These are phyloP conservation scores for Lolium multiflorum DNA, from an alignment of 176 grass and related monocot genomes.

Conservation along the genomic window DNA sequence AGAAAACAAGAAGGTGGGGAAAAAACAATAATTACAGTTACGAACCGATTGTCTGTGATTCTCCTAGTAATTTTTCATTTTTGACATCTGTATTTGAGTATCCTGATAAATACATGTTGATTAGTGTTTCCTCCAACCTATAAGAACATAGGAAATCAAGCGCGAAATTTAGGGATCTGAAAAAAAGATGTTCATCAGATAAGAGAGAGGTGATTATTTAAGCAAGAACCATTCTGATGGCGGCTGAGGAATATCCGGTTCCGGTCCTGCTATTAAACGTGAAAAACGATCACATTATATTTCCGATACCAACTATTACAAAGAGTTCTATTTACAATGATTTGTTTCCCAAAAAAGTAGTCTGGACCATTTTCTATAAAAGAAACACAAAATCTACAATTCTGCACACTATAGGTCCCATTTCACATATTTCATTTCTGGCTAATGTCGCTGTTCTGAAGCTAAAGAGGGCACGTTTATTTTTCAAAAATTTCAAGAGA, in stretches of 20 bases:
- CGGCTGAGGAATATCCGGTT: slow-evolving; percentile 35
- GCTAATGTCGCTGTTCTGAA: not conserved
- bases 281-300: slow-evolving; percentile 36
- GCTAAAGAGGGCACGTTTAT: not conserved
- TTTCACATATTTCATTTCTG: slow-evolving; percentile 4
- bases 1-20: slow-evolving; percentile 29
- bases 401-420: not conserved
- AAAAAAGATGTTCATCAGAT: slow-evolving; percentile 12
- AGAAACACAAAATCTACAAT: not conserved
- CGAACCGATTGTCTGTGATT: slow-evolving; percentile 45
- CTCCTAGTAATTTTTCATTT: slow-evolving; percentile 36
- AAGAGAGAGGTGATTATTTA: slow-evolving; percentile 31
- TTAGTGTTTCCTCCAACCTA: slow-evolving; percentile 90
- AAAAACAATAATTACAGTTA: slow-evolving; percentile 14
- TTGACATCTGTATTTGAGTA: slow-evolving; percentile 52
- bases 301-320: slow-evolving; percentile 14
- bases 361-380: not conserved
- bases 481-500: slow-evolving; percentile 31
- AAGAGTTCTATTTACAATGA: slow-evolving; percentile 18
- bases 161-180: slow-evolving; percentile 18
- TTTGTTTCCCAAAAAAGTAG: slow-evolving; percentile 6
- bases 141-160: not conserved
- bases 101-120: slow-evolving; percentile 89
- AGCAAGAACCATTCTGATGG: slow-evolving; percentile 82
- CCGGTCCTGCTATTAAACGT: slow-evolving; percentile 41